phyloP scores from a whole-genome alignment of 352 stramenopile species.

The Aphanomyces euteiches region DNA sequence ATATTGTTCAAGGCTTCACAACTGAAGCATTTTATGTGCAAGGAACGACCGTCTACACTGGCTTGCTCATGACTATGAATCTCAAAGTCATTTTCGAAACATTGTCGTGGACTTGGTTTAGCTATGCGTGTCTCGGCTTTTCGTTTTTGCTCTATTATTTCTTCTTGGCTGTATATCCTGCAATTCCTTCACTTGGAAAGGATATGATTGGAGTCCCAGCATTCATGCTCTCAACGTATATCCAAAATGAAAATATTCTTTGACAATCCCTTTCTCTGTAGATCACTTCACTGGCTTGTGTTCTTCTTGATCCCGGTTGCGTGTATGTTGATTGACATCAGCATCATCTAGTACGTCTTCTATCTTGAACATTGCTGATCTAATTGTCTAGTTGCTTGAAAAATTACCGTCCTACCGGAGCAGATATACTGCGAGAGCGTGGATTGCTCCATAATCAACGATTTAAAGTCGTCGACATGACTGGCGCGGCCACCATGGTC shows the following conservation, averaged over 20 bases:
- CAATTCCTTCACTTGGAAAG: slow-evolving; percentile 63
- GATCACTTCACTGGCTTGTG: slow-evolving; percentile 49
- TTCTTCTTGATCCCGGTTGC: slow-evolving; percentile 50
- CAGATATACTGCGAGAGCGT: slow-evolving; percentile 59
- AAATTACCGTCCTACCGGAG: slow-evolving; percentile 60
- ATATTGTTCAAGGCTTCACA: slow-evolving; percentile 33
- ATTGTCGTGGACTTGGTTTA: slow-evolving; percentile 67
- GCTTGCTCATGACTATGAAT: slow-evolving; percentile 69
- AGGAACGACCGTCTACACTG: slow-evolving; percentile 63
- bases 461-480: slow-evolving; percentile 21
- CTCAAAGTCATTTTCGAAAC: slow-evolving; percentile 67
- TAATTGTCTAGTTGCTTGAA: background rate
- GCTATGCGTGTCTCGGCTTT: slow-evolving; percentile 47
- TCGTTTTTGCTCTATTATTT: slow-evolving; percentile 58
- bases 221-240: slow-evolving; percentile 40
- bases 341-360: slow-evolving; percentile 12
- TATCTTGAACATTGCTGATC: background rate
- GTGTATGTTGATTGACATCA: slow-evolving; percentile 47
- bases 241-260: background rate
- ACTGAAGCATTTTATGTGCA: slow-evolving; percentile 49
- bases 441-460: slow-evolving; percentile 17
- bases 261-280: background rate
- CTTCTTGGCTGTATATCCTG: slow-evolving; percentile 60
- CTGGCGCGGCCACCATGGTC: background rate
- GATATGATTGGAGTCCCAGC: slow-evolving; percentile 58